These are phyloP conservation scores for Microsporum ferrugineum DNA, from an alignment of 2,329 filamentous ascomycete genomes.

Conservation along the genomic window DNA sequence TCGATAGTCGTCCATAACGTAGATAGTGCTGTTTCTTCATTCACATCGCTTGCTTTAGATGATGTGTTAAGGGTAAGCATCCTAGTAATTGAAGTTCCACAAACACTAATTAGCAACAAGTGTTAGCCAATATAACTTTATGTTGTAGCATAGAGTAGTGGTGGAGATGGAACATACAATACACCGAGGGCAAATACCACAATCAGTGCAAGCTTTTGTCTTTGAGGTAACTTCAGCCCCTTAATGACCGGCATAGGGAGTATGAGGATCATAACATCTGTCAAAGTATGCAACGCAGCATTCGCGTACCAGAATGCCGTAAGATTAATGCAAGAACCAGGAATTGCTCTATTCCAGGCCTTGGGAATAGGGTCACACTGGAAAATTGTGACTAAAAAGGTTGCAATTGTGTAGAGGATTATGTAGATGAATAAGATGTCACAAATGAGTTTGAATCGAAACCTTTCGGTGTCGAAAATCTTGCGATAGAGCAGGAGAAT, in stretches of 20 bases:
- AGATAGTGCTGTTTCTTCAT: constrained; percentile 20
- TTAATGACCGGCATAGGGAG: constrained; percentile 26
- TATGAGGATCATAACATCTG: constrained; percentile 26
- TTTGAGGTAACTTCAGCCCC: constrained; percentile 20
- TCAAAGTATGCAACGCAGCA: constrained; percentile 28
- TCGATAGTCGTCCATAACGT: constrained; percentile 30
- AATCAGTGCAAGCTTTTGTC: constrained; percentile 42
- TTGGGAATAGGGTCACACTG: constrained; percentile 41
- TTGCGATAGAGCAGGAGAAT: constrained; percentile 45
- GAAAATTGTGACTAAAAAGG: constrained; percentile 37
- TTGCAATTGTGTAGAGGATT: constrained; percentile 37
- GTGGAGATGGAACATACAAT: constrained; percentile 22
- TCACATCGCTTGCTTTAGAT: constrained; percentile 17
- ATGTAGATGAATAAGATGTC: constrained; percentile 35
- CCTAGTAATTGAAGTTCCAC: constrained; percentile 23
- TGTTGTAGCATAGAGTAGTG: not conserved
- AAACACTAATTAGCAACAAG: constrained; percentile 15
- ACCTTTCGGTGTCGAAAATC: constrained; percentile 39
- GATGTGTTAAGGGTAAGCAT: constrained; percentile 24
- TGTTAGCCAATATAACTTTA: constrained; percentile 2
- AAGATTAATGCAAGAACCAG: constrained; percentile 36
- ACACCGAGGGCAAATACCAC: constrained; percentile 28
- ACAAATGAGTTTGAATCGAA: constrained; percentile 39
- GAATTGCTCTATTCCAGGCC: constrained; percentile 36
- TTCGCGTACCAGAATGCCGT: constrained; percentile 42